phyloP scores from a whole-genome alignment of 805 yeast genomes.

The Saccharomyces paradoxus region DNA sequence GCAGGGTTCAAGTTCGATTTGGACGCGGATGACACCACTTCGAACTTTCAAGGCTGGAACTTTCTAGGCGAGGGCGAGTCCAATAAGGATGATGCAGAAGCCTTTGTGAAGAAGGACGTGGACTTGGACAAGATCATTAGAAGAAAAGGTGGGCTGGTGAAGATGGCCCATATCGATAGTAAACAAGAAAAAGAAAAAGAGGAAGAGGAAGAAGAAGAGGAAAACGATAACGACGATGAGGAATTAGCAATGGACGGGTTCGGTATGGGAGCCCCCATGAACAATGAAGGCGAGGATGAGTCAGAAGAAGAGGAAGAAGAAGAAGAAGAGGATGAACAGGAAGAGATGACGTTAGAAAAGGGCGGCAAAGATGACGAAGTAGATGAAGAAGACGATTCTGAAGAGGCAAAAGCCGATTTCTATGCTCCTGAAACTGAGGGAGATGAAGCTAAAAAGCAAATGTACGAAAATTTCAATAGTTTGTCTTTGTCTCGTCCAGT shows the following conservation, averaged over 20 bases:
- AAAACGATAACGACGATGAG: conserved; percentile 26
- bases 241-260: conserved; percentile 34
- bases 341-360: conserved; percentile 13
- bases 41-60: conserved; percentile 74
- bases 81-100: conserved; percentile 11
- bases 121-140: conserved; percentile 83
- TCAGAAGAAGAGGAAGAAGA: conserved; percentile 24
- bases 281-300: conserved; percentile 25
- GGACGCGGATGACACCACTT: conserved; percentile 44
- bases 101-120: conserved; percentile 44
- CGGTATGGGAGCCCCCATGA: conserved; percentile 31
- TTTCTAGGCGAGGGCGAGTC: conserved; percentile 46
- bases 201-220: conserved; percentile 39
- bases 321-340: conserved; percentile 30
- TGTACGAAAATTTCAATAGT: conserved; percentile 62
- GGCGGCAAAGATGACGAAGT: conserved; percentile 17
- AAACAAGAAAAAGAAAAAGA: conserved; percentile 33
- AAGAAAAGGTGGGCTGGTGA: conserved; percentile 72
- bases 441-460: conserved; percentile 42
- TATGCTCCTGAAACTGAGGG: conserved; percentile 54
- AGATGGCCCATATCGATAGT: conserved; percentile 40
- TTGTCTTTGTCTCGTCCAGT: conserved; percentile 85
- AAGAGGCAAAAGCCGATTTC: conserved; percentile 75
- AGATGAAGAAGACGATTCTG: conserved; percentile 35
- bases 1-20: conserved; percentile 66